Conservation (phyloP, 257 asterid species). For the Rhazya stricta region DNA sequence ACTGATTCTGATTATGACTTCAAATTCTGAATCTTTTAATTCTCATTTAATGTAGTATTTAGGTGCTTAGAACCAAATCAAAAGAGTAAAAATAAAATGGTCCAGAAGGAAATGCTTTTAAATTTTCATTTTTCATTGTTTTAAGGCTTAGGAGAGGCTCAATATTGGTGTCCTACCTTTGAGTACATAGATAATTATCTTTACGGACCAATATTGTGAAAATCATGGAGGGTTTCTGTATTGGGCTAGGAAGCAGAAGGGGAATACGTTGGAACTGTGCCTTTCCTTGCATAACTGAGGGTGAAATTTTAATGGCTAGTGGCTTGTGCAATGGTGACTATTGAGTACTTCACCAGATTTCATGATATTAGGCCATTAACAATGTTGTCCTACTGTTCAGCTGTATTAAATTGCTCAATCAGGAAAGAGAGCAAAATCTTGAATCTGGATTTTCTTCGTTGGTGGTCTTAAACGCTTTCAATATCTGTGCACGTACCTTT, state of each 20-base stretch:
- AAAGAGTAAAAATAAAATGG: background rate
- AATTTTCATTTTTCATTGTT: background rate
- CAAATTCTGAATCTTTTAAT: background rate
- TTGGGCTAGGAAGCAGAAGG: background rate
- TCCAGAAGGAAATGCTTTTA: background rate
- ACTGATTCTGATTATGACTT: background rate
- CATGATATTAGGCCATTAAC: background rate
- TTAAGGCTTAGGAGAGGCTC: background rate
- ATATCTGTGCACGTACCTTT: background rate
- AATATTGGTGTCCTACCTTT: background rate
- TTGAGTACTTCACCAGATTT: background rate
- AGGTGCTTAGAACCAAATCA: background rate
- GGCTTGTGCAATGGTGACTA: background rate
- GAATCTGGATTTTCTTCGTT: background rate
- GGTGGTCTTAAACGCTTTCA: background rate
- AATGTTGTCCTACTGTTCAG: background rate
- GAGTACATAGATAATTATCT: background rate
- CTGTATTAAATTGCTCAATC: background rate
- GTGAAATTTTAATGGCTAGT: background rate
- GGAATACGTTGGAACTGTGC: background rate
- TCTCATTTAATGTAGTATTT: background rate
- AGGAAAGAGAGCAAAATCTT: background rate
- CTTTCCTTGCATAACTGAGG: background rate
- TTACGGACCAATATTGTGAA: no score
- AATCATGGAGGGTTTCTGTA: background rate